Evolutionary conservation across 148 eudicot species (phyloP).

Genomic region (Pouteria glomerata): DNA sequence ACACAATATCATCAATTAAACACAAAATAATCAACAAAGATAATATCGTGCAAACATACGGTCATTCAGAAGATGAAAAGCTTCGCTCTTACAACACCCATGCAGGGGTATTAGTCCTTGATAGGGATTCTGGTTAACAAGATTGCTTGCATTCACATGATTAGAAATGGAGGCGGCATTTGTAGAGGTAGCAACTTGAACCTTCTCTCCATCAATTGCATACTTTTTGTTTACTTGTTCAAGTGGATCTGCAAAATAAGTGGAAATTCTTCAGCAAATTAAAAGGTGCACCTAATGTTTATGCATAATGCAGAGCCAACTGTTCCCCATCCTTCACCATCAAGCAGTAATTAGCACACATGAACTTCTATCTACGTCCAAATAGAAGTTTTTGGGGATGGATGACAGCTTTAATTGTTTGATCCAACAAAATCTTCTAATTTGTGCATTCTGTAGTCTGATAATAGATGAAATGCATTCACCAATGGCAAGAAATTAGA

Average conservation of each 20-base stretch:
- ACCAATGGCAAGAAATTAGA: too few relatives aligned
- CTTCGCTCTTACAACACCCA: conserved; percentile 53
- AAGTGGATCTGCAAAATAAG: conserved; percentile 28
- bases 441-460: too few relatives aligned
- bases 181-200: conserved; percentile 26
- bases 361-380: too few relatives aligned
- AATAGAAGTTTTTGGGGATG: too few relatives aligned
- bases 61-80: conserved; percentile 51
- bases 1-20: neutral
- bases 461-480: too few relatives aligned
- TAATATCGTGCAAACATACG: conserved; percentile 29
- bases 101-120: conserved; percentile 37
- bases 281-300: neutral
- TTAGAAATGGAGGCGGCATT: conserved; percentile 20
- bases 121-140: conserved; percentile 28
- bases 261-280: neutral
- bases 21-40: neutral
- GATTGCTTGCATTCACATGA: conserved; percentile 33
- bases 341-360: too few relatives aligned
- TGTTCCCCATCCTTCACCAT: too few relatives aligned
- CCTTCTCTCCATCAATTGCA: conserved; percentile 47
- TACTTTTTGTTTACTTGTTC: conserved; percentile 37
- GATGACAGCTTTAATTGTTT: too few relatives aligned
- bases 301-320: too few relatives aligned
- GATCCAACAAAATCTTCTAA: too few relatives aligned